Base-by-base conservation (phyloP, 2,329 filamentous ascomycete species). In the Ophiosphaerella herpotricha region DNA sequence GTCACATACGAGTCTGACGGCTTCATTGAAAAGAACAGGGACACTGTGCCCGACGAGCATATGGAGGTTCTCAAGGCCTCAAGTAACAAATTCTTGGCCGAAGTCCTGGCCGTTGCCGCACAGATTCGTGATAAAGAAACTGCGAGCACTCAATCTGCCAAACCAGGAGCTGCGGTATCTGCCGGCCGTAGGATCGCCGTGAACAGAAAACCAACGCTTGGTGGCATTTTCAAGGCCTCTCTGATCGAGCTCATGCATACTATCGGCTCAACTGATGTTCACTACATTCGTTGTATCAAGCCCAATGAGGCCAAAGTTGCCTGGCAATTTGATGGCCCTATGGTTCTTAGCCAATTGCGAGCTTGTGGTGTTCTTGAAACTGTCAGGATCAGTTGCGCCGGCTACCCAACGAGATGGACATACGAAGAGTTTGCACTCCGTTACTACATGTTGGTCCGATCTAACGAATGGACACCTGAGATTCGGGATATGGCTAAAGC, bases 241-340 rank as follows among this genome's bases (percentile, higher is more conserved):
- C 80, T 99, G 66, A 97, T 99, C 64, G 94, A 99, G 76, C 84
- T 99, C 43, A 99, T 99, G 93, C 83, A 85, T 71, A 99, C 94
- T 5, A 99, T 99, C 76, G 96, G 95, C 75, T 92, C 90, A 61
- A 99, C 94, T 2, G 94, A 99, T 72, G 94, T 97, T 16, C 94
- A 99, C 75, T 99, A 99, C 75, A 99, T 99, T 70, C 87, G 94
- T 63, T 99, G 94, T 74, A 97, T 99, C 77, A 99, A 99, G 78
- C 94, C 94, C 29, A 99, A 99, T 72, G 94, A 99, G 76, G 90
- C 86, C 43, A 99, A 99, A 76, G 90, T 90, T 67, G 85, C 94
- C 0, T 99, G 94, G 94, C 93, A 95, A 66, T 99, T 97, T 55
- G 94, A 99, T 71, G 94, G 94, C 0, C 94, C 95, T 3, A 99